phyloP scores from a whole-genome alignment of 2,329 filamentous ascomycete species.

The Colletotrichum kahawae region DNA sequence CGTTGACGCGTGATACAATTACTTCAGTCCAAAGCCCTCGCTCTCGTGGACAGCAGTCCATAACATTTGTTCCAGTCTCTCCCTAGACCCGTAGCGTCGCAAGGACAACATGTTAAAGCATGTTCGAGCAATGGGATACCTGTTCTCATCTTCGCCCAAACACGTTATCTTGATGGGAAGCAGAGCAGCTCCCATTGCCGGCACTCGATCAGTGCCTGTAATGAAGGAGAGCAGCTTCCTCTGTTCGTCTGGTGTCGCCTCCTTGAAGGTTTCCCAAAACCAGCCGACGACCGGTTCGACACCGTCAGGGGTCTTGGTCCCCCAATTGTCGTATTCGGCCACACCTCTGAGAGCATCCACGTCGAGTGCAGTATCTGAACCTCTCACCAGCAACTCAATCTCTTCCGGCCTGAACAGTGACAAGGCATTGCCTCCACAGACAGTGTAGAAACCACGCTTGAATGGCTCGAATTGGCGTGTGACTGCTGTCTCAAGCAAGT shows the following conservation, averaged over 20 bases:
- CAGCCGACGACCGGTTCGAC: slow-evolving; percentile 74
- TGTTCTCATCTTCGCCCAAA: slow-evolving; percentile 73
- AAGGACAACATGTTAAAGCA: slow-evolving; percentile 88
- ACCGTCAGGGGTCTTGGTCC: slow-evolving; percentile 56
- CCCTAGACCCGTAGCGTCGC: slow-evolving; percentile 71
- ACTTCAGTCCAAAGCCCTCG: slow-evolving; percentile 91
- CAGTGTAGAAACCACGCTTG: slow-evolving; percentile 91
- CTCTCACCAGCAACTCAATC: slow-evolving; percentile 85
- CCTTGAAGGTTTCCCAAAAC: slow-evolving; percentile 87
- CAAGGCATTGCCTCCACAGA: slow-evolving; percentile 87
- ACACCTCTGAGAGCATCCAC: slow-evolving; percentile 77
- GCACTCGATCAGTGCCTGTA: slow-evolving; percentile 88
- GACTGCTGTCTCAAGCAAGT: slow-evolving; percentile 79
- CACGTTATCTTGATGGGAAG: slow-evolving; percentile 78
- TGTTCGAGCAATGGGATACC: slow-evolving; percentile 86
- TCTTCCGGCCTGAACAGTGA: slow-evolving; percentile 89
- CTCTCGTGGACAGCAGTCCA: slow-evolving; percentile 90
- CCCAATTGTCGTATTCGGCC: slow-evolving; percentile 85
- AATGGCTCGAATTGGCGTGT: slow-evolving; percentile 89
- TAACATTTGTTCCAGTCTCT: slow-evolving; percentile 72
- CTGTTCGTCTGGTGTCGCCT: slow-evolving; percentile 70
- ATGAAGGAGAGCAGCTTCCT: slow-evolving; percentile 84
- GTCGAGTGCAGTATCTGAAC: slow-evolving; percentile 84
- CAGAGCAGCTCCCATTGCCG: slow-evolving; percentile 83
- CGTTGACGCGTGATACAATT: slow-evolving; percentile 26